phyloP scores from a whole-genome alignment of 2,329 filamentous ascomycete genomes.

The Penicillium sp. region DNA sequence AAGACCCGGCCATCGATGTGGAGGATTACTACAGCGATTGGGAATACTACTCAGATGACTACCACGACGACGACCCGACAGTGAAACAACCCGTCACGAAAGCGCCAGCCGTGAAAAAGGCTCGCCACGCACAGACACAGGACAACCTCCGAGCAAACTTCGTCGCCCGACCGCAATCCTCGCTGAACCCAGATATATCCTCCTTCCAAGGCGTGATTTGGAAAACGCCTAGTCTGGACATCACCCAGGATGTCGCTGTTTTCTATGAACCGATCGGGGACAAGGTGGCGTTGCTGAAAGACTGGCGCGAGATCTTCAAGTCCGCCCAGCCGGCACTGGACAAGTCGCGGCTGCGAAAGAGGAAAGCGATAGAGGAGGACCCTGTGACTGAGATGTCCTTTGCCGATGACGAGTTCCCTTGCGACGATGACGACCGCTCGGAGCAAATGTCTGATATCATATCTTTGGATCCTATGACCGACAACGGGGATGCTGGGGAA shows the following conservation, averaged over 20 bases:
- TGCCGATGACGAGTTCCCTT: constrained; percentile 14
- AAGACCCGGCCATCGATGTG: constrained; percentile 44
- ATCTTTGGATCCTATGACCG: constrained; percentile 16
- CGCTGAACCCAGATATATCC: constrained; percentile 23
- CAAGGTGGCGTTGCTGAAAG: constrained; percentile 49
- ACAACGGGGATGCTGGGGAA: constrained; percentile 23
- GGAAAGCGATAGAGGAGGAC: constrained; percentile 3
- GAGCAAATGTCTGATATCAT: constrained; percentile 25
- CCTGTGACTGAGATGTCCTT: not conserved
- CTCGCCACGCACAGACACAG: constrained; percentile 19
- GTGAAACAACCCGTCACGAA: constrained; percentile 27
- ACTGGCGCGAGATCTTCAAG: constrained; percentile 52
- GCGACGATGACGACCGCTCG: constrained; percentile 15
- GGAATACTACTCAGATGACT: constrained; percentile 52
- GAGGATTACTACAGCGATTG: constrained; percentile 50
- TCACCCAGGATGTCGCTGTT: constrained; percentile 24
- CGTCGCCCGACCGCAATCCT: constrained; percentile 11
- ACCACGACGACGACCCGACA: constrained; percentile 49
- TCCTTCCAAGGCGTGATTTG: constrained; percentile 49
- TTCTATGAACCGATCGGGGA: constrained; percentile 45
- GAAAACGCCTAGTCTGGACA: constrained; percentile 35
- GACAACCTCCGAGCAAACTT: constrained; percentile 4
- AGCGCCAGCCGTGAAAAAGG: constrained; percentile 19
- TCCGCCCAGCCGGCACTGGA: constrained; percentile 37
- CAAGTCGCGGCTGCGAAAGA: constrained; percentile 25